Evolutionary conservation across 305 asterid species (phyloP), one percentile per base, ranked within the genome.

Genomic region (Plantago coronopus): DNA sequence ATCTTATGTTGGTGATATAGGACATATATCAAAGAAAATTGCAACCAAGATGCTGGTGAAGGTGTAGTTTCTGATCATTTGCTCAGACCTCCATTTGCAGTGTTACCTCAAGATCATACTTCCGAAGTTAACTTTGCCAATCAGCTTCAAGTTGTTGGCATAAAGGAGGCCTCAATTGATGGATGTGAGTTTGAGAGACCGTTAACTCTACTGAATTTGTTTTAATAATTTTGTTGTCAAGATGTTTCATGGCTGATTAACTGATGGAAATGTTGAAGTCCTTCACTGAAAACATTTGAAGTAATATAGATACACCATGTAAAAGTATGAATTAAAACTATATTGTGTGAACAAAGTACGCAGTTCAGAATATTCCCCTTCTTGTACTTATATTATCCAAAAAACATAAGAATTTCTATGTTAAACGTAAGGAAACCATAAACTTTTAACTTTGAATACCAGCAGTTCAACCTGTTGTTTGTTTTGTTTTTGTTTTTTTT

Each of bases 61-160:
- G 71, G 71, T 60, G 85, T 71, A 59, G 61, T 63, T 49, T 69
- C 69, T 16, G 69, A 83, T 68, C 83, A 80, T 69, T 73, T 79
- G 37, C 79, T 70, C 44, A 87, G 97, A 71, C 83, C 78, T 61
- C 95, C 95, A 37, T 87, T 85, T 74, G 78, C 88, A 44, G 86
- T 74, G 25, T 61, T 85, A 34, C 75, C 88, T 79, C 86, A 82
- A 60, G 88, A 81, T 65, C 76, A 61, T 66, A 67, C 45, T 53
- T 47, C 65, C 59, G 88, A 73, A 69, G 62, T 69, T 67, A 62
- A 72, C 65, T 48, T 67, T 57, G 53, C 79, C 19, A 58, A 62
- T 66, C 79, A 76, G 68, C 74, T 71, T 70, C 74, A 62, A 55
- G 61, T 25, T 34, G 60, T 64, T 29, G 68, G 68, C 65, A 20